These are phyloP conservation scores for Coffea canephora DNA, from an alignment of 257 asterid genomes.

Conservation along the genomic window DNA sequence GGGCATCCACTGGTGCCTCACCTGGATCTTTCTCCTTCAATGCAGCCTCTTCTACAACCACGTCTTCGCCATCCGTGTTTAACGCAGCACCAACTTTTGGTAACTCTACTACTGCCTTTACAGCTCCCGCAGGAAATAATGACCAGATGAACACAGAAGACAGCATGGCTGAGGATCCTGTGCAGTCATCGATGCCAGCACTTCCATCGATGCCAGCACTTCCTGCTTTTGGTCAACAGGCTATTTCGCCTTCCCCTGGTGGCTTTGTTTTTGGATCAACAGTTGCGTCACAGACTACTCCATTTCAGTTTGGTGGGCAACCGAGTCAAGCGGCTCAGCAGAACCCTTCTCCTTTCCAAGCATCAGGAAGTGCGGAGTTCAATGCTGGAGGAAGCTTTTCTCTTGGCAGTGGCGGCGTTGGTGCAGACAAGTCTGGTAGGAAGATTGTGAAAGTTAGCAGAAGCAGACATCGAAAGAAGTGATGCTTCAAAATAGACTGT, in stretches of 20 bases:
- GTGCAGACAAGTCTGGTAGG: slow-evolving; percentile 50
- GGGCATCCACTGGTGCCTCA: slow-evolving; percentile 36
- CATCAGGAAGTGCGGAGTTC: slow-evolving; percentile 53
- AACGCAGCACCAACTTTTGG: slow-evolving; percentile 30
- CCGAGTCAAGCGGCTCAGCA: slow-evolving; percentile 45
- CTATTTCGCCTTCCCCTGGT: slow-evolving; percentile 43
- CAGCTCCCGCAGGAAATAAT: slow-evolving; percentile 43
- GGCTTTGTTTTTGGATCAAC: slow-evolving; percentile 50
- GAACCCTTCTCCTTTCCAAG: slow-evolving; percentile 48
- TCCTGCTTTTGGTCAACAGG: slow-evolving; percentile 48
- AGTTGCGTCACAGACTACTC: slow-evolving; percentile 33
- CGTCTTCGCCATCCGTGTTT: slow-evolving; percentile 27
- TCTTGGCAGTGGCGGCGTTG: slow-evolving; percentile 60
- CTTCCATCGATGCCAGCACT: slow-evolving; percentile 32
- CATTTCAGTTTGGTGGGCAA: slow-evolving; percentile 64
- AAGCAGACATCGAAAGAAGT: slow-evolving; percentile 57
- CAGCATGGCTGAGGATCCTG: slow-evolving; percentile 92
- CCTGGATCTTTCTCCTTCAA: slow-evolving; percentile 42
- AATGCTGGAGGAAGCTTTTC: slow-evolving; percentile 76
- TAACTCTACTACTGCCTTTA: slow-evolving; percentile 13
- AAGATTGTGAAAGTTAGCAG: slow-evolving; percentile 42
- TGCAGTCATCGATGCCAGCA: slow-evolving; percentile 48
- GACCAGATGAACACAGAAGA: slow-evolving; percentile 76
- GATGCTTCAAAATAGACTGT: slow-evolving; percentile 1
- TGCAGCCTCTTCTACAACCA: slow-evolving; percentile 32